Evolutionary conservation across 768 basidiomycete species (phyloP).

Genomic region (Holtermannia corniformis): DNA sequence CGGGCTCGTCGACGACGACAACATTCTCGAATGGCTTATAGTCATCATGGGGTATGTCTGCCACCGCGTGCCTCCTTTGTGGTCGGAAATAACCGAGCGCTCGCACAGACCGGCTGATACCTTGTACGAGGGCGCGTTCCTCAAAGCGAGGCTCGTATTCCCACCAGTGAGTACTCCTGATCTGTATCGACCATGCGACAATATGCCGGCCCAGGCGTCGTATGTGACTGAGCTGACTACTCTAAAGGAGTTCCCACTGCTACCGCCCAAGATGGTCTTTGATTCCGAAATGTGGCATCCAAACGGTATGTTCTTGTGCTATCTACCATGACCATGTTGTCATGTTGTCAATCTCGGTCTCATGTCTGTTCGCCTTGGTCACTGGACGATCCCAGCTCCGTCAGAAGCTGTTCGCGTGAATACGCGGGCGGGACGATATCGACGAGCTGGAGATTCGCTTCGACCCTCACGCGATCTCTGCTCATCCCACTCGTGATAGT

Average conservation of each 20-base stretch:
- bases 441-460: too few species aligned
- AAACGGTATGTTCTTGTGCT: constrained; percentile 39
- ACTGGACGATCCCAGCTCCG: background rate
- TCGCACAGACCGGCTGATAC: constrained; percentile 72
- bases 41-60: constrained; percentile 72
- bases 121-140: constrained; percentile 91
- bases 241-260: constrained; percentile 68
- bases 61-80: too few species aligned
- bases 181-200: background rate
- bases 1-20: constrained; percentile 90
- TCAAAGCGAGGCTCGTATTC: constrained; percentile 82
- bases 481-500: too few species aligned
- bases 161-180: constrained; percentile 46
- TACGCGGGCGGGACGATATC: too few species aligned
- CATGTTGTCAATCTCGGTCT: background rate
- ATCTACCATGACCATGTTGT: background rate
- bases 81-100: background rate
- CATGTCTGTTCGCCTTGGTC: background rate
- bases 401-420: too few species aligned
- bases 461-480: too few species aligned
- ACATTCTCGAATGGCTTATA: constrained; percentile 94
- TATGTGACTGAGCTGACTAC: constrained; percentile 1
- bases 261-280: constrained; percentile 79
- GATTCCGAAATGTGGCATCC: constrained; percentile 47
- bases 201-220: background rate